Conservation (phyloP, 2,329 filamentous ascomycete genomes). For the Cladophialophora immunda region DNA sequence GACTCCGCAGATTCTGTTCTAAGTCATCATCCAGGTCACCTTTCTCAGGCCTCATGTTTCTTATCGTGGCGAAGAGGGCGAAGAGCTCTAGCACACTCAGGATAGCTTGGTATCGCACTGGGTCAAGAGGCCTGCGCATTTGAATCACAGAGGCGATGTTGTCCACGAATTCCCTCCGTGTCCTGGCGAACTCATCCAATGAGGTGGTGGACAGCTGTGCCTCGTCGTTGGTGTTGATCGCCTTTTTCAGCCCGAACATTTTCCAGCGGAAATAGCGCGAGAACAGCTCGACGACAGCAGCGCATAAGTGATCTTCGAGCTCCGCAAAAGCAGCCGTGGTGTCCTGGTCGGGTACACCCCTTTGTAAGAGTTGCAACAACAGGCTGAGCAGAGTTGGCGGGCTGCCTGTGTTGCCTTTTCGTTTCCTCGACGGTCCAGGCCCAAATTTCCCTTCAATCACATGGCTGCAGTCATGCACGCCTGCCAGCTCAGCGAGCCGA, state of each 20-base stretch:
- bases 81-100: constrained; percentile 83
- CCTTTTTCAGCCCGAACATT: constrained; percentile 66
- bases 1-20: constrained; percentile 64
- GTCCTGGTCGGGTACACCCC: constrained; percentile 72
- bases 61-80: constrained; percentile 78
- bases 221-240: constrained; percentile 63
- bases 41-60: constrained; percentile 53
- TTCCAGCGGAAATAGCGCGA: constrained; percentile 98
- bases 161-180: constrained; percentile 61
- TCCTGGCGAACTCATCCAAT: constrained; percentile 72
- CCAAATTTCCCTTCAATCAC: constrained; percentile 69
- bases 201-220: constrained; percentile 68
- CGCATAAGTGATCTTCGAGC: constrained; percentile 80
- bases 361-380: constrained; percentile 75
- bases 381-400: constrained; percentile 65
- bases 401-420: constrained; percentile 52
- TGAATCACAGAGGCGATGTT: constrained; percentile 61
- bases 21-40: constrained; percentile 52
- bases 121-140: constrained; percentile 71
- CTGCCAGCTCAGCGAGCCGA: constrained; percentile 81
- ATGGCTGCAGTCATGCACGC: constrained; percentile 79
- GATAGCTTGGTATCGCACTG: constrained; percentile 77
- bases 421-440: constrained; percentile 48
- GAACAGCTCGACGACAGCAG: constrained; percentile 76
- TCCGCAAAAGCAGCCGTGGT: constrained; percentile 74